Evolutionary conservation across 306 rosid species (phyloP).

Genomic region (Oemleria cerasiformis): DNA sequence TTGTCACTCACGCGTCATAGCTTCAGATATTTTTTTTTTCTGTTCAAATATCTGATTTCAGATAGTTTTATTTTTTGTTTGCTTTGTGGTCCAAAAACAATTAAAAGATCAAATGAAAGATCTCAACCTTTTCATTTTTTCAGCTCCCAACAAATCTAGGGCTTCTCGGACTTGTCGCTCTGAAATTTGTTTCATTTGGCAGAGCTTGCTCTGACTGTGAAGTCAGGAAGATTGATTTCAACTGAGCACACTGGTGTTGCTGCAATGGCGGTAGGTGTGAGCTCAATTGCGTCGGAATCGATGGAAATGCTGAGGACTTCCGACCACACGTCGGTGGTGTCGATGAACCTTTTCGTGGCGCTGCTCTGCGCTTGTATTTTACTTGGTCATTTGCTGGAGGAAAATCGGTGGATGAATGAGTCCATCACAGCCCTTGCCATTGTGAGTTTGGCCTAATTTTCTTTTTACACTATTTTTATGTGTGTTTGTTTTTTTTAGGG

Average conservation of each 20-base stretch:
- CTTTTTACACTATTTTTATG: neutral
- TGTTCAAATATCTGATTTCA: neutral
- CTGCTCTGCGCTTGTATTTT: slow-evolving; percentile 87
- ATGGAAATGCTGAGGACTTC: slow-evolving; percentile 41
- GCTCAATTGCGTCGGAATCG: slow-evolving; percentile 10
- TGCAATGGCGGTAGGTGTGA: slow-evolving; percentile 19
- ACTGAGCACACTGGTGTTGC: neutral
- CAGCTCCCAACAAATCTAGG: neutral
- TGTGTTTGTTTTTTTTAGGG: neutral
- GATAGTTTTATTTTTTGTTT: neutral
- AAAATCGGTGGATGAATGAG: slow-evolving; percentile 86
- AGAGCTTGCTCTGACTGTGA: neutral
- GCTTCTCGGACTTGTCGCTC: neutral
- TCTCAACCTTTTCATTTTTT: slow-evolving; percentile 1
- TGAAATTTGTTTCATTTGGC: neutral
- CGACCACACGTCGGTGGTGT: slow-evolving; percentile 78
- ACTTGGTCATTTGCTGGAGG: slow-evolving; percentile 81
- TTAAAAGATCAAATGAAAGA: neutral
- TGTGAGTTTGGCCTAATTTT: slow-evolving; percentile 38
- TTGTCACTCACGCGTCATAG: neutral
- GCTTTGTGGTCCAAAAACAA: neutral
- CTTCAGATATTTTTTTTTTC: neutral
- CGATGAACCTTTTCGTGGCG: slow-evolving; percentile 79
- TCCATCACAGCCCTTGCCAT: slow-evolving; percentile 88
- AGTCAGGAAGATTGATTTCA: neutral